Base-by-base conservation (phyloP, 768 basidiomycete genomes). In the Pluteus cervinus region DNA sequence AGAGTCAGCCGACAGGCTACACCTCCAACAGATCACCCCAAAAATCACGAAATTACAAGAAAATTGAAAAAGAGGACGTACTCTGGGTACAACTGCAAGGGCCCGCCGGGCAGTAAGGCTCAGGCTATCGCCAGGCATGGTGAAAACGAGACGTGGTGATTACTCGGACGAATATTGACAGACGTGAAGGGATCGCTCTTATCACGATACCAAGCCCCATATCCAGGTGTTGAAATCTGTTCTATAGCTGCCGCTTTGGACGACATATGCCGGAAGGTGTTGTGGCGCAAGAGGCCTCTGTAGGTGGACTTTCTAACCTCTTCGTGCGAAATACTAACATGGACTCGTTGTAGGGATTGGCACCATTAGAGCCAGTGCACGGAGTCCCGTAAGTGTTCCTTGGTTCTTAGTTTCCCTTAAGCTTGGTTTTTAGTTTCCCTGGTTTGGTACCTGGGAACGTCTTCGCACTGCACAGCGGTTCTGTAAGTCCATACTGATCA, bases 151-250 rank as follows among this genome's bases (percentile, higher is more conserved):
- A 54, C 54, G 49, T 43, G 44, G 49, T 50, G 37, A 46, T 48
- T 37, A 49, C 70, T 98, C 12, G 76, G 90, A 18, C 76, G 83
- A n/a, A 88, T 97, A 41, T 71, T 98, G 29, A 88, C 86, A 2
- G 91, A 96, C 48, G 91, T 97, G 35, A 81, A 83, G 51, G 91
- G 93, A 12, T 90, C 91, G 3, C 70, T 97, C 10, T 70, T 94
- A 32, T 88, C 87, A 17, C 94, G 96, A 56, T 96, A 93, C 50
- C 78, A 76, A 18, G 75, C 88, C 3, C 68, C 91, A 25, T 83
- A 83, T 49, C 89, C 84, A 6, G 86, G 85, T 3, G 80, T 86
- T 15, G 89, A 92, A 47, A 79, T 96, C 43, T 71, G 81, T 36
- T 96, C 97, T 54, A 92, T 92, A 8, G 76, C 73, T 41, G 69